Conservation (phyloP, 78 protist genomes). For the Dictyostelium firmibasis region DNA sequence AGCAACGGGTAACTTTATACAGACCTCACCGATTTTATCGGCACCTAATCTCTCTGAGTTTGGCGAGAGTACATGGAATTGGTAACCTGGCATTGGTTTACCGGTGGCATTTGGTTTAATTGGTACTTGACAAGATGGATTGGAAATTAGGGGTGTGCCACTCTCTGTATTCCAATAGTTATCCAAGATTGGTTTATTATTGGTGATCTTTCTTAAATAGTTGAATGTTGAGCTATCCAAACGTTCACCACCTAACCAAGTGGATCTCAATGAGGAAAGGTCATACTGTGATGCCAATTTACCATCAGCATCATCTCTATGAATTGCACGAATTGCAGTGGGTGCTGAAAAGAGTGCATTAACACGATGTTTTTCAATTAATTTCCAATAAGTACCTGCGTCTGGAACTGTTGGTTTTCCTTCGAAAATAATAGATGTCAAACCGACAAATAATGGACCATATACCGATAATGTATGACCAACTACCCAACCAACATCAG, state of each 20-base stretch:
- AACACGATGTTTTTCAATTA: slow-evolving; percentile 55
- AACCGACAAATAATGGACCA: slow-evolving; percentile 59
- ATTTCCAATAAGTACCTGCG: slow-evolving; percentile 66
- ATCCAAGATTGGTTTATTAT: slow-evolving; percentile 50
- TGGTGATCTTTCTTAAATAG: not conserved
- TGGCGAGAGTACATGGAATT: slow-evolving; percentile 26
- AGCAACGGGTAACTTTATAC: slow-evolving; percentile 84
- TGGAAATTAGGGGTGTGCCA: slow-evolving; percentile 66
- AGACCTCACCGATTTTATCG: slow-evolving; percentile 72
- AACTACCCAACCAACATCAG: slow-evolving; percentile 86
- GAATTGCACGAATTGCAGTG: slow-evolving; percentile 83
- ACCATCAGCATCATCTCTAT: slow-evolving; percentile 80
- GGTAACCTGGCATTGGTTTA: slow-evolving; percentile 81
- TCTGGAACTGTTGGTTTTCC: slow-evolving; percentile 83
- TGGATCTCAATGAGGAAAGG: slow-evolving; percentile 20
- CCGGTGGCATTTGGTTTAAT: slow-evolving; percentile 39
- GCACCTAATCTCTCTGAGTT: not conserved
- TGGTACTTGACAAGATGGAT: slow-evolving; percentile 25
- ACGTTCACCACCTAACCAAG: slow-evolving; percentile 81
- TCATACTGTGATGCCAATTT: not conserved
- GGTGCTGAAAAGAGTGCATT: slow-evolving; percentile 82
- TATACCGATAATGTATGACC: slow-evolving; percentile 70
- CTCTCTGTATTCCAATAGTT: slow-evolving; percentile 80
- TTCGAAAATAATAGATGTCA: slow-evolving; percentile 76
- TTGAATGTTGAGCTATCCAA: slow-evolving; percentile 38